Conservation (phyloP, 225 moss, liverwort and hornwort genomes). For the Antitrichia curtipendula region DNA sequence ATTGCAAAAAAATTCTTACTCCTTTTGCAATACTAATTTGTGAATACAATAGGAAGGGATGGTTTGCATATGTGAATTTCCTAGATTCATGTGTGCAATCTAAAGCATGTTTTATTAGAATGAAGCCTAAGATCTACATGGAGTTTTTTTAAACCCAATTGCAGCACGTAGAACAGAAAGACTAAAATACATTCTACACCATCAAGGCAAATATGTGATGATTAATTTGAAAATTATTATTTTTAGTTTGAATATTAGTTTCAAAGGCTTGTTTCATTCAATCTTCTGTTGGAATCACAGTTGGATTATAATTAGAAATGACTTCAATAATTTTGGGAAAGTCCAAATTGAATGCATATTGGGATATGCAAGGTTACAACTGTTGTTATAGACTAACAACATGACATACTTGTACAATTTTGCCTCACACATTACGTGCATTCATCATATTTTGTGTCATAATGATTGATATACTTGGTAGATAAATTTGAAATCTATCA, state of each 20-base stretch:
- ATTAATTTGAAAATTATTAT: neutral
- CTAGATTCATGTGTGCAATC: neutral
- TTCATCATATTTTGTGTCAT: neutral
- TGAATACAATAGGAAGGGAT: accelerated
- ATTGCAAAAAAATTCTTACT: neutral
- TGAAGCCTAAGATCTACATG: neutral
- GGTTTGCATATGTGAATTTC: accelerated
- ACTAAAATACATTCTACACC: neutral
- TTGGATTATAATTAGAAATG: neutral
- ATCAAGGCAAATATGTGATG: neutral
- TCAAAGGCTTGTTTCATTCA: accelerated
- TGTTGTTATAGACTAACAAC: accelerated
- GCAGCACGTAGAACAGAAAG: accelerated
- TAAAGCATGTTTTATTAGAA: neutral
- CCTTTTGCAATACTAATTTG: accelerated
- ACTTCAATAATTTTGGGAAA: neutral
- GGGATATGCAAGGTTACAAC: neutral
- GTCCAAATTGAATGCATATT: neutral
- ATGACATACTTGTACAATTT: neutral
- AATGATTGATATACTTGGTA: neutral
- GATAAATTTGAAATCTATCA: neutral
- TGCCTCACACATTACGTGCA: accelerated
- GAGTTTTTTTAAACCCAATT: accelerated
- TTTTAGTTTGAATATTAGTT: neutral
- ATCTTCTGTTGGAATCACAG: neutral